phyloP scores from a whole-genome alignment of 2,329 filamentous ascomycete species.

The Fusarium anthophilum region DNA sequence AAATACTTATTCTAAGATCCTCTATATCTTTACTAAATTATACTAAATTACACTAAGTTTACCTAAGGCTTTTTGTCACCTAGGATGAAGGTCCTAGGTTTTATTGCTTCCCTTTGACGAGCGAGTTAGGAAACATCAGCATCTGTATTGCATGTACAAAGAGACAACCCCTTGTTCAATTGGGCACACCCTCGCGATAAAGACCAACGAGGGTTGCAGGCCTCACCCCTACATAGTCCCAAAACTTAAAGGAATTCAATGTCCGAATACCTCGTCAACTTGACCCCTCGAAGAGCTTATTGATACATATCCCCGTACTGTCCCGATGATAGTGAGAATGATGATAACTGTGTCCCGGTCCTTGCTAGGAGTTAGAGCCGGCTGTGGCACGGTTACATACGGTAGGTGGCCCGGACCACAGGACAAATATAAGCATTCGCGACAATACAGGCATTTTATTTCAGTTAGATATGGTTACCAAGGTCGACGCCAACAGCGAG shows the following conservation, averaged over 20 bases:
- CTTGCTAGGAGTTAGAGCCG: not conserved
- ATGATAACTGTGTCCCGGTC: slow-evolving; percentile 2
- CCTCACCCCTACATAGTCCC: not conserved
- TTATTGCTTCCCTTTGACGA: too few relatives aligned
- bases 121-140: slow-evolving; percentile 7
- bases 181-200: slow-evolving; percentile 4
- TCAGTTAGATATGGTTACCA: not conserved
- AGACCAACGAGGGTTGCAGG: slow-evolving; percentile 10
- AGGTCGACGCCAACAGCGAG: not conserved
- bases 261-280: slow-evolving; percentile 9
- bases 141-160: not conserved
- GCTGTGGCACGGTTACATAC: slow-evolving; percentile 16
- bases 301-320: slow-evolving; percentile 27
- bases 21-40: too few relatives aligned
- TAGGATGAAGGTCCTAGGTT: too few relatives aligned
- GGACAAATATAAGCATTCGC: not conserved
- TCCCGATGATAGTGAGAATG: slow-evolving; percentile 25
- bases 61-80: too few relatives aligned
- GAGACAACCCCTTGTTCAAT: not conserved
- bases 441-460: not conserved
- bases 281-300: not conserved
- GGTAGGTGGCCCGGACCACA: slow-evolving; percentile 2
- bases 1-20: too few relatives aligned
- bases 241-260: slow-evolving; percentile 35
- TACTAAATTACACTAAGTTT: too few relatives aligned